A percentile compares a stretch with the other conserved stretches of the same genome.
Conservation (phyloP, 192 early-diverging fungal genomes). For the Powellomyces hirtus region DNA sequence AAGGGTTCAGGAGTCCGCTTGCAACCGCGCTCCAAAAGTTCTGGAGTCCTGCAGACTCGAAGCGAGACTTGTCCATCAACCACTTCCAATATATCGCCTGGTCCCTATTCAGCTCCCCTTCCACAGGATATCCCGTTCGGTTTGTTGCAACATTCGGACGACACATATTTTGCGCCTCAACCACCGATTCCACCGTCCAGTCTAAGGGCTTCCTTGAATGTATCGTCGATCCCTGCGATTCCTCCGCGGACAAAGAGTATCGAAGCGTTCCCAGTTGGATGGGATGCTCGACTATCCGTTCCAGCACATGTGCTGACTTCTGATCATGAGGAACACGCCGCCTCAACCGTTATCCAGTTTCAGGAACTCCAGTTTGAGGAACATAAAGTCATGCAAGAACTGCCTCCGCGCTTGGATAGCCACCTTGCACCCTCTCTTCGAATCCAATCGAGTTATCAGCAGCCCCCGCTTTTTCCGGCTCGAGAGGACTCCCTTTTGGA, state of each 20-base stretch:
- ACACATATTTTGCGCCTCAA: background rate
- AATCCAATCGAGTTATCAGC: background rate
- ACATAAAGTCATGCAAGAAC: background rate
- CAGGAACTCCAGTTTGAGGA: background rate
- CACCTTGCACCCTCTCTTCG: background rate
- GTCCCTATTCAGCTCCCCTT: background rate
- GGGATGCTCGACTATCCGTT: background rate
- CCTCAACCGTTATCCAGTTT: background rate
- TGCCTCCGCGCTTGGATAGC: background rate
- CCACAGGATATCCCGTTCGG: background rate
- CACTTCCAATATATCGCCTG: background rate
- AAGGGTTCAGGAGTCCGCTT: too few species aligned
- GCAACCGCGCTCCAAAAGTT: too few species aligned
- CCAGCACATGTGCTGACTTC: background rate
- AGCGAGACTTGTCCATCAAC: too few species aligned
- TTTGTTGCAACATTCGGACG: background rate
- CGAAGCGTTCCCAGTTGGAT: constrained; percentile 9
- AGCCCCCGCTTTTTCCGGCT: background rate
- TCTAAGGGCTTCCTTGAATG: background rate
- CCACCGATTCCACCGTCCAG: background rate
- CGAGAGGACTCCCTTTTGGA: constrained; percentile 3
- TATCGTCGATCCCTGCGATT: background rate
- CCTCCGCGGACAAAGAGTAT: constrained; percentile 15
- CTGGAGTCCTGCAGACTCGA: too few species aligned
- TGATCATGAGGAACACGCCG: background rate